phyloP scores from a whole-genome alignment of 2,329 filamentous ascomycete genomes.

The Talaromyces verruculosus region DNA sequence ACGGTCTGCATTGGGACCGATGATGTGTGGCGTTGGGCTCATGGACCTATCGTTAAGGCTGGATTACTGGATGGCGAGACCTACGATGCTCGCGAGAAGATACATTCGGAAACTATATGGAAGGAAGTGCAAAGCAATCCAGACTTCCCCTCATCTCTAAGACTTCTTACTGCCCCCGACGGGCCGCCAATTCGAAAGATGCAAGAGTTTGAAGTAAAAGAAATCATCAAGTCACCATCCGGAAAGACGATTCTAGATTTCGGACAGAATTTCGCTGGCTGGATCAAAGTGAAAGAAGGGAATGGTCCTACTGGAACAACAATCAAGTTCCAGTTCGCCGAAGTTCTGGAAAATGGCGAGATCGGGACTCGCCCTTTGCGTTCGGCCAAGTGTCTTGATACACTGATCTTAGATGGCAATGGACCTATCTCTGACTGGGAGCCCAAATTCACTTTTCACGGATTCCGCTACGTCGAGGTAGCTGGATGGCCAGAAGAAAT shows the following conservation, averaged over 20 bases:
- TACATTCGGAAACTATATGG: neutral
- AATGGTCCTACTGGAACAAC: constrained; percentile 23
- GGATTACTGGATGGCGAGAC: constrained; percentile 48
- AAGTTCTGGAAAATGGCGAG: constrained; percentile 53
- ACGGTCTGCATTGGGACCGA: neutral
- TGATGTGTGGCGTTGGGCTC: constrained; percentile 21
- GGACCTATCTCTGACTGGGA: constrained; percentile 34
- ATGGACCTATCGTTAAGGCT: constrained; percentile 31
- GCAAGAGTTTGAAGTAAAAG: constrained; percentile 31
- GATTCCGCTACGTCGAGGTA: constrained; percentile 53
- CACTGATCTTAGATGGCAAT: constrained; percentile 34
- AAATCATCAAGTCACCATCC: constrained; percentile 37
- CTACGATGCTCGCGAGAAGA: constrained; percentile 47
- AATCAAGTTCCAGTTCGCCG: constrained; percentile 51
- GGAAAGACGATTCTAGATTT: constrained; percentile 57
- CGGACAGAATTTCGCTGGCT: constrained; percentile 59
- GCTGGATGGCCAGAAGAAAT: constrained; percentile 42
- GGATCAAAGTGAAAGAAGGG: constrained; percentile 39
- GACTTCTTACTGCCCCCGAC: constrained; percentile 41
- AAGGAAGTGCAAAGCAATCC: neutral
- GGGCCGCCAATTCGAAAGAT: constrained; percentile 47
- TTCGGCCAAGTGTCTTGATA: constrained; percentile 43
- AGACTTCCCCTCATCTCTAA: neutral
- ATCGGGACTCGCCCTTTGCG: constrained; percentile 45
- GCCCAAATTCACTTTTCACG: constrained; percentile 53